Percentiles rank a stretch among this genome's conserved stretches.
Evolutionary conservation across 140 eudicot species (phyloP).

Genomic region (Cichorium intybus): DNA sequence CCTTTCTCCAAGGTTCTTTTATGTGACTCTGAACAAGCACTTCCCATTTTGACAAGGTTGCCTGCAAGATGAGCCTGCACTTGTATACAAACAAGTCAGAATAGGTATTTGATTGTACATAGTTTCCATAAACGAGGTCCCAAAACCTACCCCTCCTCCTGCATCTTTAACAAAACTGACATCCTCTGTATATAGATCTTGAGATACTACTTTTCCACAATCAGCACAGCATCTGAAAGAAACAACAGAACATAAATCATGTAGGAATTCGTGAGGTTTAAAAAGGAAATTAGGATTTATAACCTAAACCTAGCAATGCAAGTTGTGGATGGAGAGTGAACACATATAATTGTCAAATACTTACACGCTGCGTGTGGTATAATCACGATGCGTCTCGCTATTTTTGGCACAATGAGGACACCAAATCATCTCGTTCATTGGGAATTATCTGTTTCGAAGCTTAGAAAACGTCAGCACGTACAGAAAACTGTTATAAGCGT

Average conservation of each 20-base stretch:
- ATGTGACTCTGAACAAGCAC: conserved; percentile 28
- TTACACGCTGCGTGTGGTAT: conserved; percentile 33
- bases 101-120: no score
- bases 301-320: background rate
- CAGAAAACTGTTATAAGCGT: no score
- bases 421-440: conserved; percentile 24
- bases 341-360: background rate
- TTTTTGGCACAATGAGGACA: conserved; percentile 34
- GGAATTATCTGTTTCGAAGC: background rate
- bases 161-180: conserved; percentile 37
- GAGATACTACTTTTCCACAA: conserved; percentile 39
- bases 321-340: background rate
- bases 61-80: conserved; percentile 41
- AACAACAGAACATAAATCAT: background rate
- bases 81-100: background rate
- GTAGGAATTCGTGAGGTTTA: no score
- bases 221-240: conserved; percentile 35
- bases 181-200: conserved; percentile 33
- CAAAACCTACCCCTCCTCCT: conserved; percentile 34
- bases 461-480: no score
- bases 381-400: conserved; percentile 26
- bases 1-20: conserved; percentile 45
- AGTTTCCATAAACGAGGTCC: background rate
- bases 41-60: conserved; percentile 24
- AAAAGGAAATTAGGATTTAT: background rate